Conservation (phyloP, 306 rosid species). For the Quercus cerris region DNA sequence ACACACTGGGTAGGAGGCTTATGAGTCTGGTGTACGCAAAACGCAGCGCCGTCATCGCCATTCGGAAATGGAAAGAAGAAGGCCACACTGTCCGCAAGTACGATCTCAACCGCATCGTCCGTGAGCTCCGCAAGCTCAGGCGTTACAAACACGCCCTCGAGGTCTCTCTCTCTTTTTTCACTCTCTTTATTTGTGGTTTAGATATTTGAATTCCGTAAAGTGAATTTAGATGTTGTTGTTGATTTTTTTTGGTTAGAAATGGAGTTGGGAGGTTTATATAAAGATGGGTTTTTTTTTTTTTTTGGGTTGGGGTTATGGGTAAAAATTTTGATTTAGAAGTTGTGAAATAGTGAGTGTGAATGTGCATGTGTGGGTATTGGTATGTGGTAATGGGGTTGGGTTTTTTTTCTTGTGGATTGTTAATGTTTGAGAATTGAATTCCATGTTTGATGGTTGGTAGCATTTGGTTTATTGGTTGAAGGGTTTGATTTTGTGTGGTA, state of each 20-base stretch:
- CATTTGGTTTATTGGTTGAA: neutral
- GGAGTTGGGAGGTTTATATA: neutral
- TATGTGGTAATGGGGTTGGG: neutral
- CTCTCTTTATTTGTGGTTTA: neutral
- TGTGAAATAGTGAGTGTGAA: neutral
- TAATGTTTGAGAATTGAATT: neutral
- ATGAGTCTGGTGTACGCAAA: conserved; percentile 66
- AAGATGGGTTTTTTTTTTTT: neutral
- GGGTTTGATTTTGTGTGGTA: neutral
- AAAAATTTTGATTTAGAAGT: neutral
- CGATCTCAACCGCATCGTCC: conserved; percentile 82
- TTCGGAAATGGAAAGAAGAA: conserved; percentile 85
- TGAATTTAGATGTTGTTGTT: neutral
- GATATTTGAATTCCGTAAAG: neutral
- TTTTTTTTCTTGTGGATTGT: neutral
- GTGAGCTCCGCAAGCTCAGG: conserved; percentile 82
- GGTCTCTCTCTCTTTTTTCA: conserved; percentile 35
- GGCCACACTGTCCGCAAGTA: conserved; percentile 67
- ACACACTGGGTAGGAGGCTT: conserved; percentile 73
- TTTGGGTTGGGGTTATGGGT: neutral
- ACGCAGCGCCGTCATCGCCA: conserved; percentile 73
- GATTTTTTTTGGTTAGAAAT: neutral
- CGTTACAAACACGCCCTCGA: conserved; percentile 91
- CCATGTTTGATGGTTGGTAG: neutral
- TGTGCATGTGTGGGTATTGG: neutral